These are phyloP conservation scores for Amphibolis antarctica DNA, from an alignment of 106 monocot species.

Conservation along the genomic window DNA sequence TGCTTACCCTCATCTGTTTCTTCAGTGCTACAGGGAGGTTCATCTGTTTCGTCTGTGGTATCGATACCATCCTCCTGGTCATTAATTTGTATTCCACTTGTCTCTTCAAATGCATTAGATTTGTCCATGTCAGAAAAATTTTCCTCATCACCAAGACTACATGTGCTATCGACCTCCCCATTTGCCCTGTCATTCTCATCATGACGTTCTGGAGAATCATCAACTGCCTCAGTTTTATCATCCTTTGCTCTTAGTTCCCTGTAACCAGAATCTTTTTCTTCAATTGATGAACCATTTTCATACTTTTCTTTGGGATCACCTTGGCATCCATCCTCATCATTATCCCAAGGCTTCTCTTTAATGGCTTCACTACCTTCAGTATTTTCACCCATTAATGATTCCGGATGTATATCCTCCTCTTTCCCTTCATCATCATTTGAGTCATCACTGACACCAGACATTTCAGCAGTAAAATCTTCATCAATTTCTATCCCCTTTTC, in stretches of 20 bases:
- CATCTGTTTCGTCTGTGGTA: slow-evolving; percentile 32
- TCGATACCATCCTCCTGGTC: slow-evolving; percentile 28
- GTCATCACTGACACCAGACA: slow-evolving; percentile 66
- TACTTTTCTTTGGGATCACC: slow-evolving; percentile 57
- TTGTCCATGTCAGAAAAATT: slow-evolving; percentile 29
- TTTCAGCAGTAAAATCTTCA: slow-evolving; percentile 75
- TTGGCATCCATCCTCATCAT: slow-evolving; percentile 43
- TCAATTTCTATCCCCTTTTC: slow-evolving; percentile 88
- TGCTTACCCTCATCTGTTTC: slow-evolving; percentile 14
- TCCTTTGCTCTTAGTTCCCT: slow-evolving; percentile 75
- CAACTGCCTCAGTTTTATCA: slow-evolving; percentile 21
- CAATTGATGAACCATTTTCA: slow-evolving; percentile 61
- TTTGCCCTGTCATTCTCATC: slow-evolving; percentile 12
- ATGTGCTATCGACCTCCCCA: slow-evolving; percentile 13
- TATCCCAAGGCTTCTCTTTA: slow-evolving; percentile 67
- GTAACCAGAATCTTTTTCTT: slow-evolving; percentile 34
- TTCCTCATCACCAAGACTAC: slow-evolving; percentile 22
- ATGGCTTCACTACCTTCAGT: slow-evolving; percentile 37
- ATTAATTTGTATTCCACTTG: slow-evolving; percentile 28
- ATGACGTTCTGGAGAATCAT: slow-evolving; percentile 29
- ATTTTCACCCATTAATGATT: slow-evolving; percentile 68
- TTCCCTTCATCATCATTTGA: slow-evolving; percentile 40
- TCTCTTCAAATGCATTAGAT: slow-evolving; percentile 42
- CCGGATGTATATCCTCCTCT: slow-evolving; percentile 57
- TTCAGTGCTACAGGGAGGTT: background rate